phyloP scores from a whole-genome alignment of 1,139 yeast species.

The Blastobotrys aristatus region DNA sequence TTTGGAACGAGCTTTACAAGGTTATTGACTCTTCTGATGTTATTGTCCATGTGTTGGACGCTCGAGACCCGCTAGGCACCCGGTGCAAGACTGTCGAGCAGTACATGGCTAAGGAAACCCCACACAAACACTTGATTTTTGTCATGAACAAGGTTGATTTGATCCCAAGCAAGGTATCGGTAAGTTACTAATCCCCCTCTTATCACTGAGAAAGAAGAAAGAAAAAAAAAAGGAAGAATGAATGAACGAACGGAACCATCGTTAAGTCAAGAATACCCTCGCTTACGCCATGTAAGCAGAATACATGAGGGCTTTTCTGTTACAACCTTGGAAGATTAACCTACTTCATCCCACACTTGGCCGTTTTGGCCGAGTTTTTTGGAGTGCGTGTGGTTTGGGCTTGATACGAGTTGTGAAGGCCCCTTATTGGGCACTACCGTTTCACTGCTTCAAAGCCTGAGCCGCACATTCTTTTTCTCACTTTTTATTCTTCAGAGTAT shows the following conservation, averaged over 20 bases:
- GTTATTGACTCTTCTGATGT: conserved; percentile 97
- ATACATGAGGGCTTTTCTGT: conserved; percentile 55
- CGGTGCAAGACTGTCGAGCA: conserved; percentile 92
- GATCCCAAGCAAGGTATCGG: conserved; percentile 99
- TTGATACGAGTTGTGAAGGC: conserved; percentile 38
- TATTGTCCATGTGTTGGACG: conserved; percentile 91
- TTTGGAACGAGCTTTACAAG: conserved; percentile 96
- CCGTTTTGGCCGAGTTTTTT: conserved; percentile 46
- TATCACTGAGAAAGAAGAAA: neutral
- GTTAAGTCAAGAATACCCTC: conserved; percentile 42
- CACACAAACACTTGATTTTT: conserved; percentile 92
- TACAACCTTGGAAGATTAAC: conserved; percentile 91
- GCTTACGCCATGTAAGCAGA: conserved; percentile 25
- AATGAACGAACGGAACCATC: conserved; percentile 35
- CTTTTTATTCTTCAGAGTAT: conserved; percentile 6
- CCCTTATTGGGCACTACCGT: conserved; percentile 12
- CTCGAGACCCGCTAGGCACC: conserved; percentile 96
- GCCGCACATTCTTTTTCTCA: conserved; percentile 34
- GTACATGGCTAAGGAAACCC: conserved; percentile 86
- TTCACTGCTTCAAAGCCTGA: conserved; percentile 38
- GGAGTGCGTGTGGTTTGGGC: conserved; percentile 43
- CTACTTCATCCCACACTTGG: conserved; percentile 47
- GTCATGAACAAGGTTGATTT: conserved; percentile 96
- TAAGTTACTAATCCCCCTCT: conserved; percentile 57
- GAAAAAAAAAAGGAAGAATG: neutral